Percentiles rank a stretch among this genome's conserved stretches.
Conservation (phyloP, 2,329 filamentous ascomycete genomes). For the Neophaeococcomyces aloes region DNA sequence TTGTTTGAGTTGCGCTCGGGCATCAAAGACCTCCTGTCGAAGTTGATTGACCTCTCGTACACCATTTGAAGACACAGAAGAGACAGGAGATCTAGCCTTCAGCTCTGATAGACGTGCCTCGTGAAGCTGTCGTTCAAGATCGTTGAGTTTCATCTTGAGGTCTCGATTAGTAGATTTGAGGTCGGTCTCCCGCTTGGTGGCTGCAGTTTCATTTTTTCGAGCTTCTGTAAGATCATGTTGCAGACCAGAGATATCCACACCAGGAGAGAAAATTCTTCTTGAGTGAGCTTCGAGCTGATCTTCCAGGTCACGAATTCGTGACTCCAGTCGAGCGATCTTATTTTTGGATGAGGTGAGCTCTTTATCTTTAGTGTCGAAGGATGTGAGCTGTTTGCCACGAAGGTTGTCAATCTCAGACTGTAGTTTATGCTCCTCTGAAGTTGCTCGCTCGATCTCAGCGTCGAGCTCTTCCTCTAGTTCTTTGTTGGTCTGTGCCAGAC, state of each 20-base stretch:
- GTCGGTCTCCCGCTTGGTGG: conserved; percentile 53
- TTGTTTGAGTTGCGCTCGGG: conserved; percentile 52
- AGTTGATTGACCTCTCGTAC: conserved; percentile 50
- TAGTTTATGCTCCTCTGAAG: conserved; percentile 54
- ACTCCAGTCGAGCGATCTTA: conserved; percentile 56
- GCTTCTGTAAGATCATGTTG: conserved; percentile 53
- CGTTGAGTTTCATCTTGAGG: conserved; percentile 54
- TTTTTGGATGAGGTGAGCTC: conserved; percentile 45
- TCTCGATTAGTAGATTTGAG: conserved; percentile 53
- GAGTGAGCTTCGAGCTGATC: conserved; percentile 46
- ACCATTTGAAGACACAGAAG: conserved; percentile 44
- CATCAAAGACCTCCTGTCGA: conserved; percentile 49
- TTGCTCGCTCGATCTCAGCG: conserved; percentile 55
- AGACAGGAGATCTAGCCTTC: conserved; percentile 39
- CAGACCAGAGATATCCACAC: conserved; percentile 47
- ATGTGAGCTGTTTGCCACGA: conserved; percentile 40
- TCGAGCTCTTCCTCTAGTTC: conserved; percentile 54
- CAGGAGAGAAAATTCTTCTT: conserved; percentile 26
- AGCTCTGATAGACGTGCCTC: conserved; percentile 44
- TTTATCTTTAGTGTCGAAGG: conserved; percentile 35
- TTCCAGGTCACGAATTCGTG: conserved; percentile 40
- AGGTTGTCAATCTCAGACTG: conserved; percentile 40
- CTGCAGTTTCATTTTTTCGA: conserved; percentile 55
- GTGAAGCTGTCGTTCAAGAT: conserved; percentile 58
- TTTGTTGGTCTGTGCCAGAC: conserved; percentile 46